Conservation (phyloP, 2,329 filamentous ascomycete genomes). For the Endoconidiophora laricicola region DNA sequence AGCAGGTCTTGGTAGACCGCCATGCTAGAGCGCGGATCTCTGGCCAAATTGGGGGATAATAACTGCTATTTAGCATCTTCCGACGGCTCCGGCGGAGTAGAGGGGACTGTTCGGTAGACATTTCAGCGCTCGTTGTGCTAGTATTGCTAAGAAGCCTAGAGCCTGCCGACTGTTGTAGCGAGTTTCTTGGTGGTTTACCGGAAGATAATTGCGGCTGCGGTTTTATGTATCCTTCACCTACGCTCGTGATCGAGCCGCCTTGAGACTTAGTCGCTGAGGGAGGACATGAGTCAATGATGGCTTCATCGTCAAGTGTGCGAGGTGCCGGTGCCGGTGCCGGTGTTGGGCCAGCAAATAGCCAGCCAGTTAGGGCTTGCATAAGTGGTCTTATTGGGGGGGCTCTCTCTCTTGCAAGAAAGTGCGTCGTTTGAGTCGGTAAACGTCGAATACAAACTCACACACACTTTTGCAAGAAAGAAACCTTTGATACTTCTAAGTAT, state of each 20-base stretch:
- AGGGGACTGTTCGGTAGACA: slow-evolving; percentile 11
- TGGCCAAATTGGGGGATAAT: too few relatives aligned
- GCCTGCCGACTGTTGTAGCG: neutral
- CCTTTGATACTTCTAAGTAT: too few relatives aligned
- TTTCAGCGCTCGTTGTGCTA: neutral
- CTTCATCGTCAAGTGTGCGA: slow-evolving; percentile 2
- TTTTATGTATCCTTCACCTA: neutral
- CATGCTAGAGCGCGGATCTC: neutral
- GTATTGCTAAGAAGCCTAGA: neutral
- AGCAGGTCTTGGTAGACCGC: neutral
- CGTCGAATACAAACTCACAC: too few relatives aligned
- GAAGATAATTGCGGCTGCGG: neutral
- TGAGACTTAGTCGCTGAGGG: neutral
- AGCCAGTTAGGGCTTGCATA: neutral
- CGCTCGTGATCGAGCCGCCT: neutral
- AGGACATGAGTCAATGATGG: neutral
- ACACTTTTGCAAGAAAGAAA: too few relatives aligned
- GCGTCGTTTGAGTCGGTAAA: too few relatives aligned
- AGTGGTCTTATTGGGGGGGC: too few relatives aligned
- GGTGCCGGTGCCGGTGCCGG: neutral
- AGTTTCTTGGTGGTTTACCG: neutral
- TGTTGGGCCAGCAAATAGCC: neutral
- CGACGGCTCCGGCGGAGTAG: slow-evolving; percentile 1
- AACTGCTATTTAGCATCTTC: too few relatives aligned
- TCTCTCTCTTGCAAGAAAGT: too few relatives aligned